These are phyloP conservation scores for Avicennia marina DNA, from an alignment of 257 asterid genomes.

Conservation along the genomic window DNA sequence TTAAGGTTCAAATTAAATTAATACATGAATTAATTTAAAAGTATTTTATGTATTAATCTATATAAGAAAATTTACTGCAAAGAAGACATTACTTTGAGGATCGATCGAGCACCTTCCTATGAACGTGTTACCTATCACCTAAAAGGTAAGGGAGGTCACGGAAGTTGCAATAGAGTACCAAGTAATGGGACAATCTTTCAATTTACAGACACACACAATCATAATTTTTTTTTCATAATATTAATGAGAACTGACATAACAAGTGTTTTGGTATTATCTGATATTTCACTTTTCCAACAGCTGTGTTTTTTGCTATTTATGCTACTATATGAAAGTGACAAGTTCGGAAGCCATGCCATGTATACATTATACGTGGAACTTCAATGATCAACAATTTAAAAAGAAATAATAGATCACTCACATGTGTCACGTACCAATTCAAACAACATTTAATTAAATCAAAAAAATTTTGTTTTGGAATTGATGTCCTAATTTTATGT, in stretches of 20 bases:
- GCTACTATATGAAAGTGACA: constrained; percentile 24
- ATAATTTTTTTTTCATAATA: neutral
- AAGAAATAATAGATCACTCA: constrained; percentile 6
- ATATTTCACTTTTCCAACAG: no score
- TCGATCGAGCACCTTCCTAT: neutral
- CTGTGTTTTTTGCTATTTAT: no score
- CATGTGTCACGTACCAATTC: constrained; percentile 5
- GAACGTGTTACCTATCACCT: neutral
- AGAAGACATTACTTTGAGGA: no score
- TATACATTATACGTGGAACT: constrained; percentile 8
- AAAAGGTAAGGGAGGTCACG: neutral
- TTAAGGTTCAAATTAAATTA: no score
- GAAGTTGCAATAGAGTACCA: neutral
- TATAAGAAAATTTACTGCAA: no score
- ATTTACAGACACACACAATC: constrained; percentile 8
- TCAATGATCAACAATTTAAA: constrained; percentile 15
- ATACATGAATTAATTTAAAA: no score
- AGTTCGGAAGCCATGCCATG: constrained; percentile 1
- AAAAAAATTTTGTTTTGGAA: no score
- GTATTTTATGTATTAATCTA: no score
- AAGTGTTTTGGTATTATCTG: constrained; percentile 14
- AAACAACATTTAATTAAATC: no score
- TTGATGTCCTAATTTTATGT: no score
- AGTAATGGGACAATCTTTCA: neutral
- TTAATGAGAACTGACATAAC: constrained; percentile 8